These are phyloP conservation scores for Globisporangium irregulare DNA, from an alignment of 352 stramenopile genomes.

Conservation along the genomic window DNA sequence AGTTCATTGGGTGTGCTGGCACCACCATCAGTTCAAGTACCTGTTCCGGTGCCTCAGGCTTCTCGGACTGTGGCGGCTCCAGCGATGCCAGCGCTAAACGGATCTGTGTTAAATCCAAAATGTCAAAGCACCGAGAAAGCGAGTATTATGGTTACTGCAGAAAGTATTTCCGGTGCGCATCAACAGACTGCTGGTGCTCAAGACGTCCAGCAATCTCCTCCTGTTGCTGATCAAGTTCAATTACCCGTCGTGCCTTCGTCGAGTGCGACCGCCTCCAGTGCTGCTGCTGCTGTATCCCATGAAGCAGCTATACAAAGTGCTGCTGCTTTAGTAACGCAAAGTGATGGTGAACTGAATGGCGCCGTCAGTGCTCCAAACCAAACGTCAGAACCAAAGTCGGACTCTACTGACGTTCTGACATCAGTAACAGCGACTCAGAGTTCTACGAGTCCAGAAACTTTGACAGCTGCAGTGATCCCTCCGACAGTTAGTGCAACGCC, in stretches of 20 bases:
- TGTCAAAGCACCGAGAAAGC: neutral
- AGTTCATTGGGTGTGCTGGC: constrained; percentile 4
- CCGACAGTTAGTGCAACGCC: neutral
- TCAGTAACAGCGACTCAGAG: neutral
- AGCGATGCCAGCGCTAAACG: neutral
- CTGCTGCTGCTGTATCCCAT: neutral
- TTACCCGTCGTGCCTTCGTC: neutral
- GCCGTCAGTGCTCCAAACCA: neutral
- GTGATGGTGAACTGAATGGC: neutral
- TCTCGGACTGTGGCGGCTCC: neutral
- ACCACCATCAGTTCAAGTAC: neutral
- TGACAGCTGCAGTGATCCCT: neutral
- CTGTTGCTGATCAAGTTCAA: no score
- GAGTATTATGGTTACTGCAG: neutral
- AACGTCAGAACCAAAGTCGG: neutral
- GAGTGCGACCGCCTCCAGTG: neutral
- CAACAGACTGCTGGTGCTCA: neutral
- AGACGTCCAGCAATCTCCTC: neutral
- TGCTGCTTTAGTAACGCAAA: neutral
- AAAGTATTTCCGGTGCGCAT: neutral
- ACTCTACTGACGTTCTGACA: neutral
- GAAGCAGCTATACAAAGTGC: neutral
- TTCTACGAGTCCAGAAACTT: neutral
- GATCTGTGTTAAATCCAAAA: neutral
- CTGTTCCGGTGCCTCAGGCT: neutral